Evolutionary conservation across 352 stramenopile species (phyloP).

Genomic region (Plasmopara halstedii): DNA sequence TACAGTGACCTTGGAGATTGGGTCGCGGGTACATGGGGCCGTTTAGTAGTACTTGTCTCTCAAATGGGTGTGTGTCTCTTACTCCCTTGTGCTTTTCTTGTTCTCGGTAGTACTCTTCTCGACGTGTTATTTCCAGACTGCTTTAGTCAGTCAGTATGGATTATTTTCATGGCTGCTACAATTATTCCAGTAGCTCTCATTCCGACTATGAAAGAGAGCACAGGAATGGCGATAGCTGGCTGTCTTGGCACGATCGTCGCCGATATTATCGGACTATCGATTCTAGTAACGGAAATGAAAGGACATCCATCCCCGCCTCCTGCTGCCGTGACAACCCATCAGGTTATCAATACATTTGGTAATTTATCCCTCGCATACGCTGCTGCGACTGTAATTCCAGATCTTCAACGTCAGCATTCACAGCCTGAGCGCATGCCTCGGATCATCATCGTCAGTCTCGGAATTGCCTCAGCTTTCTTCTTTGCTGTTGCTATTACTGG

Average conservation of each 20-base stretch:
- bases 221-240: constrained; percentile 14
- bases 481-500: constrained; percentile 9
- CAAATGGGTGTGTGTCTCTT: constrained; percentile 22
- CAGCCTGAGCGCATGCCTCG: constrained; percentile 22
- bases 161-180: constrained; percentile 23
- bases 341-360: constrained; percentile 23
- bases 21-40: constrained; percentile 17
- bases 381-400: constrained; percentile 18
- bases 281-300: constrained; percentile 12
- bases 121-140: constrained; percentile 23
- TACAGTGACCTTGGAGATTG: constrained; percentile 23
- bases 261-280: constrained; percentile 16
- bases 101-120: constrained; percentile 16
- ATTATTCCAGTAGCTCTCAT: constrained; percentile 18
- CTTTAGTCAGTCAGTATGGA: constrained; percentile 22
- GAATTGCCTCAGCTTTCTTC: constrained; percentile 14
- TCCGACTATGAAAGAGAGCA: constrained; percentile 22
- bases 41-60: constrained; percentile 9
- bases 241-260: constrained; percentile 22
- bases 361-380: constrained; percentile 24
- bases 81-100: constrained; percentile 19
- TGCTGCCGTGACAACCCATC: constrained; percentile 9
- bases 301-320: constrained; percentile 16
- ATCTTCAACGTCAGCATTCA: constrained; percentile 20
- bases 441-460: constrained; percentile 19